Conservation (phyloP, 1,284 basidiomycete species). For the Cryptococcus sp. region DNA sequence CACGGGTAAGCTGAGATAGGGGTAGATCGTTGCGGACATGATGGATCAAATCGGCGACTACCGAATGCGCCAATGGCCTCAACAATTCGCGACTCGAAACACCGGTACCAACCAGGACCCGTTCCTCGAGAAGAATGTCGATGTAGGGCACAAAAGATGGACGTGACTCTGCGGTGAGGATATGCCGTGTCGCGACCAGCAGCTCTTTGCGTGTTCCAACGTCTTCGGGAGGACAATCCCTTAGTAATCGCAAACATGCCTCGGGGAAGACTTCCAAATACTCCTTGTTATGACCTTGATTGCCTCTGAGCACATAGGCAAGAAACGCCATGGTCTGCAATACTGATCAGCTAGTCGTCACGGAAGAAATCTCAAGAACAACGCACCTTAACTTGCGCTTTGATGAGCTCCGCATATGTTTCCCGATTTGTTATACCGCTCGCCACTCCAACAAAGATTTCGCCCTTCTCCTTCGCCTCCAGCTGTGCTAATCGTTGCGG, state of each 20-base stretch:
- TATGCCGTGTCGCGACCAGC: conserved; percentile 88
- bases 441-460: conserved; percentile 84
- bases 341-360: not conserved
- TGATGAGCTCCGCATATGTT: conserved; percentile 84
- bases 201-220: conserved; percentile 88
- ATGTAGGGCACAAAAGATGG: conserved; percentile 80
- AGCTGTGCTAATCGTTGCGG: conserved; percentile 82
- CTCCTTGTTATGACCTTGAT: conserved; percentile 65
- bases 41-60: conserved; percentile 91
- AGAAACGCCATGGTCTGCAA: conserved; percentile 87
- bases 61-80: conserved; percentile 78
- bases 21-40: conserved; percentile 84
- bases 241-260: conserved; percentile 79
- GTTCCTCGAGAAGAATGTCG: conserved; percentile 88
- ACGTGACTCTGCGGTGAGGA: conserved; percentile 78
- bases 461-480: conserved; percentile 72
- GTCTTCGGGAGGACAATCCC: conserved; percentile 89
- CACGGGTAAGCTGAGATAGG: conserved; percentile 72
- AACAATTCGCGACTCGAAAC: conserved; percentile 77
- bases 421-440: conserved; percentile 69
- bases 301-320: conserved; percentile 82
- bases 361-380: not conserved
- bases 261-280: conserved; percentile 82
- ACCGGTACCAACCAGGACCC: conserved; percentile 84
- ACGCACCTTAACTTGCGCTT: conserved; percentile 85